Percentiles rank a stretch among this genome's conserved stretches.
These are phyloP conservation scores for Eurotiales sp. DNA, from an alignment of 2,329 filamentous ascomycete genomes.

Conservation along the genomic window DNA sequence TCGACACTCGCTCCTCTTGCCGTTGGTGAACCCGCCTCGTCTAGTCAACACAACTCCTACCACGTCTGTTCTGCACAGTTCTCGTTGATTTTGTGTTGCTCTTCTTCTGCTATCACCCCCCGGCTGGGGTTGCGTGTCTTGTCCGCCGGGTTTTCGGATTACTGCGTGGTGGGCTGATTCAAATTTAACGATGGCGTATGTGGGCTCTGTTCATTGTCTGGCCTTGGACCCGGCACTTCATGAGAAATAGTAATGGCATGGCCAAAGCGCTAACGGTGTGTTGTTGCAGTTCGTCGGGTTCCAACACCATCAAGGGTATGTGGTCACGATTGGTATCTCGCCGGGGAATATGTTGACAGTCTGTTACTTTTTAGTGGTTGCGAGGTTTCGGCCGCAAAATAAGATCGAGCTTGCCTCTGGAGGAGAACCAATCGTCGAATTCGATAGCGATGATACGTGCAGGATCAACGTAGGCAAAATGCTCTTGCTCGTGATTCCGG, in stretches of 20 bases:
- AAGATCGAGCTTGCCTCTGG: slow-evolving; percentile 85
- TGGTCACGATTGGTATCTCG: slow-evolving; percentile 1
- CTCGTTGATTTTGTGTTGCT: not conserved
- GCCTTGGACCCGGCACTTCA: not conserved
- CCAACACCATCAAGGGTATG: slow-evolving; percentile 55
- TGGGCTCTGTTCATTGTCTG: slow-evolving; percentile 16
- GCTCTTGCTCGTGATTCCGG: not conserved
- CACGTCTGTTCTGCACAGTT: not conserved
- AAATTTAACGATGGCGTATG: slow-evolving; percentile 46
- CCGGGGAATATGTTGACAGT: slow-evolving; percentile 7
- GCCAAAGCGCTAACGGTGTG: not conserved
- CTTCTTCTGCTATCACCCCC: slow-evolving; percentile 5
- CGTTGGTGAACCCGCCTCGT: not conserved
- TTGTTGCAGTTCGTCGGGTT: slow-evolving; percentile 18
- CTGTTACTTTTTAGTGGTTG: slow-evolving; percentile 68
- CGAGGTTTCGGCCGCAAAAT: slow-evolving; percentile 96
- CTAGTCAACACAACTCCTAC: not conserved
- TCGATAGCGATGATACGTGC: slow-evolving; percentile 86
- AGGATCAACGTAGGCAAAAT: slow-evolving; percentile 63
- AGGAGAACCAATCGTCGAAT: slow-evolving; percentile 86
- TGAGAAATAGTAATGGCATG: not conserved
- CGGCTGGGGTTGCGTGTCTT: slow-evolving; percentile 12
- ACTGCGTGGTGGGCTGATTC: slow-evolving; percentile 12
- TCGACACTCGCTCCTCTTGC: not conserved
- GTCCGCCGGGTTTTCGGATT: slow-evolving; percentile 8